Base-by-base conservation (phyloP, 2,329 filamentous ascomycete genomes). In the Colletotrichum trifolii region DNA sequence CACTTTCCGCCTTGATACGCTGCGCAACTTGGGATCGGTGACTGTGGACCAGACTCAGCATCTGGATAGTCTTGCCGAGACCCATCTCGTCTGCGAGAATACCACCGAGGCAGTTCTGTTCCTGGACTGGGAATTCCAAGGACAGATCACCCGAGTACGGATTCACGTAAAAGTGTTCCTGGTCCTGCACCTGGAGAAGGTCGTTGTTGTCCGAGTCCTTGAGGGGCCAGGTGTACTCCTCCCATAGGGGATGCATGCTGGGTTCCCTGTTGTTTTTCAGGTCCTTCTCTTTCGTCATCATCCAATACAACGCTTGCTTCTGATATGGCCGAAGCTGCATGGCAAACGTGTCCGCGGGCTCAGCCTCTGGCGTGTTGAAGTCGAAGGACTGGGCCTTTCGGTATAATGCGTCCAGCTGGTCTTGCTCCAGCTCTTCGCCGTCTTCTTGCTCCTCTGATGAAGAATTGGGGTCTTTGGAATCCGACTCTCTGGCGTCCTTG, bases 61-160 rank as follows among this genome's bases (percentile, higher is more conserved):
- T 98, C 74, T 99, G 95, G 57, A 99, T 98, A 0, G 96, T 99
- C 81, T 99, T 99, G 39, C 96, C 96, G 2, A 99, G 83, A 50
- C 96, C 96, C 96, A 99, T 99, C 78, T 98, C 92, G 72, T 99
- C 96, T 8, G 96, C 96, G 46, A 99, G 81, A 62, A 99, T 92
- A 6, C 96, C 96, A 48, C 96, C 96, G 0, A 97, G 82, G 70
- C 96, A 99, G 74, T 96, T 93, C 73, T 98, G 96, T 72, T 98
- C 93, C 74, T 99, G 96, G 2, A 89, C 87, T 1, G 96, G 96
- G 69, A 99, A 99, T 6, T 97, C 89, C 0, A 98, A 82, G 2
- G 94, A 96, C 56, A 99, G 81, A 70, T 98, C 95, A 8, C 96
- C 96, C 7, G 94, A 97, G 76, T 99, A 99, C 0, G 95, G 95